These are phyloP conservation scores for Hevea brasiliensis DNA, from an alignment of 345 rosid species.

Conservation along the genomic window DNA sequence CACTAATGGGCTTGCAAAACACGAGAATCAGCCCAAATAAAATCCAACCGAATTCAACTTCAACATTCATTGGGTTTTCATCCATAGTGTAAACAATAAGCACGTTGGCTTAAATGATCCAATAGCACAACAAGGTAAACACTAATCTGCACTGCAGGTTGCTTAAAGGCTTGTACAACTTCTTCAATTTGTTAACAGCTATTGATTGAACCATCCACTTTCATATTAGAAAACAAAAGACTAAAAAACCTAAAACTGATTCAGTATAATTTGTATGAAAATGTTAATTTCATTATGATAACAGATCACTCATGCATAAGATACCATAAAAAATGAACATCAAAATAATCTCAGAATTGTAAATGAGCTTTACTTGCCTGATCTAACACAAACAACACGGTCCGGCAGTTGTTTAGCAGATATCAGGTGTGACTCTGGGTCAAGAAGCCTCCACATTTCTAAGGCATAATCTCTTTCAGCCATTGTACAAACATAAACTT, in stretches of 20 bases:
- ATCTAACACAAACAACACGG: slow-evolving; percentile 89
- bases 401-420: slow-evolving; percentile 67
- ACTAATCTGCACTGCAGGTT: neutral
- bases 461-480: slow-evolving; percentile 99
- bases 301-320: neutral
- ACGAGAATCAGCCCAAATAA: neutral
- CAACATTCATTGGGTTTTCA: neutral
- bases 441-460: slow-evolving; percentile 99
- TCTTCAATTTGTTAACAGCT: neutral
- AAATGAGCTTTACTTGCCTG: slow-evolving; percentile 50
- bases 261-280: neutral
- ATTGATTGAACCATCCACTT: neutral
- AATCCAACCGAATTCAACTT: too few relatives aligned
- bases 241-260: neutral
- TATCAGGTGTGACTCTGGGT: slow-evolving; percentile 80
- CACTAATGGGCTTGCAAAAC: neutral
- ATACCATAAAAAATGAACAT: slow-evolving; percentile 1
- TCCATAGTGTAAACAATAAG: neutral
- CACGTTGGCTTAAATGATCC: neutral
- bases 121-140: slow-evolving; percentile 1
- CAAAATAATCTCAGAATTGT: slow-evolving; percentile 5
- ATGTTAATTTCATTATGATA: neutral
- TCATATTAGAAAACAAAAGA: slow-evolving; percentile 6
- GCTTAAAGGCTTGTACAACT: neutral
- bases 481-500: slow-evolving; percentile 99